Base-by-base conservation (phyloP, 2,329 filamentous ascomycete species). In the Sclerotinia sclerotiorum region DNA sequence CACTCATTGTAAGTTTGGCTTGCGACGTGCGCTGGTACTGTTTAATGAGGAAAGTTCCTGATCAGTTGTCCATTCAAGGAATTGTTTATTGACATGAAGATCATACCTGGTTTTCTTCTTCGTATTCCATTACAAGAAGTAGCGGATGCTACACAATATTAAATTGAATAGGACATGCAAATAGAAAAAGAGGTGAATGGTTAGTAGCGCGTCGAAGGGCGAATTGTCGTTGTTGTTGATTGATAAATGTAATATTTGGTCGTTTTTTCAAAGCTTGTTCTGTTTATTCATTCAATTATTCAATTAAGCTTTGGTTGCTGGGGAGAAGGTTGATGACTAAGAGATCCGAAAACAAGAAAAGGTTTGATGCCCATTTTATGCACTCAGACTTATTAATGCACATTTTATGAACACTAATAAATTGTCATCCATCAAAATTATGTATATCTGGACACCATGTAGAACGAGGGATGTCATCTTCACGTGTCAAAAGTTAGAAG, bases 1-100 rank as follows among this genome's bases (percentile, higher is more conserved):
- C 70, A 65, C 67, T 72, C 19, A 52, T 61, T 55, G 76, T 74
- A 65, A 68, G 74, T 42, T 70, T 74, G 27, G 75, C 44, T 64
- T 76, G 74, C 24, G 76, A 77, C 62, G 63, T 68, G 62, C 73
- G 74, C 69, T 72, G 72, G 69, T 70, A 72, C 75, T 77, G 62
- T 55, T 44, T 11, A 63, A 42, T 15, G 19, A 2, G 29, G 29
- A 55, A 55, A 58, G n/a, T 39, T 55, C 62, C 72, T 60, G 72
- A 63, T 62, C 27, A 64, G 52, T 54, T 49, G 10, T 51, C 21
- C 35, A 27, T 56, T 3, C 19, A 32, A 46, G 24, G 3, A 65
- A 39, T 54, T 62, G 65, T 67, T 67, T 64, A 49, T 60, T 64
- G 67, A 55, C 44, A 48, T 57, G 2, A 57, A 51, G 44, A 35